Evolutionary conservation across 306 rosid genomes (phyloP).

Genomic region (Biancaea sappan): DNA sequence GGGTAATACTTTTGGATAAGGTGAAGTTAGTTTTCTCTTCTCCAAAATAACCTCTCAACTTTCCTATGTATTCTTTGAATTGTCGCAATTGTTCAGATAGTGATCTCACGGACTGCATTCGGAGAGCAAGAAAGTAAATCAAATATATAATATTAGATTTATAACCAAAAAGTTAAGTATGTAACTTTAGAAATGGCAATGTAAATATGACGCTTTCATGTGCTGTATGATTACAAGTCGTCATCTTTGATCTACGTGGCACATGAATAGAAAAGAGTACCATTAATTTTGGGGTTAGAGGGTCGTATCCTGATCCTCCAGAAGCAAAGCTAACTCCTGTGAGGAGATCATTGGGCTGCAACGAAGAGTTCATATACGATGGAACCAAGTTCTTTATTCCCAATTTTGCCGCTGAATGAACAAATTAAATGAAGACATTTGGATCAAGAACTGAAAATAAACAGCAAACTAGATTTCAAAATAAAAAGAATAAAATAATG

Average conservation of each 20-base stretch:
- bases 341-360: slow-evolving; percentile 36
- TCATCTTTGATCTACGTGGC: too few species aligned
- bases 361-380: slow-evolving; percentile 32
- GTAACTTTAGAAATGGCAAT: too few species aligned
- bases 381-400: slow-evolving; percentile 45
- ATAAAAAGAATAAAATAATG: too few species aligned
- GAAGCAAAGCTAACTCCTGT: slow-evolving; percentile 60
- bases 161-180: too few species aligned
- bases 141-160: too few species aligned
- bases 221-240: too few species aligned
- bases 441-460: neutral
- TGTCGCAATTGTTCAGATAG: slow-evolving; percentile 49
- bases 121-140: neutral
- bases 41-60: slow-evolving; percentile 48
- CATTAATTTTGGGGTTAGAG: slow-evolving; percentile 40
- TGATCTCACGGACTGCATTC: slow-evolving; percentile 44
- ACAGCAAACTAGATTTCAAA: too few species aligned
- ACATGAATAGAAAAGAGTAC: too few species aligned
- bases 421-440: neutral
- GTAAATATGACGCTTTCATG: too few species aligned
- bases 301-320: slow-evolving; percentile 60
- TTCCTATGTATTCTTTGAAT: slow-evolving; percentile 53
- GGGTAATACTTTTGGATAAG: slow-evolving; percentile 44
- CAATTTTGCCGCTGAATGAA: slow-evolving; percentile 40
- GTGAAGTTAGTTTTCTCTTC: slow-evolving; percentile 51